These are phyloP conservation scores for Radiomyces spectabilis DNA, from an alignment of 192 early-diverging fungal species.

Conservation along the genomic window DNA sequence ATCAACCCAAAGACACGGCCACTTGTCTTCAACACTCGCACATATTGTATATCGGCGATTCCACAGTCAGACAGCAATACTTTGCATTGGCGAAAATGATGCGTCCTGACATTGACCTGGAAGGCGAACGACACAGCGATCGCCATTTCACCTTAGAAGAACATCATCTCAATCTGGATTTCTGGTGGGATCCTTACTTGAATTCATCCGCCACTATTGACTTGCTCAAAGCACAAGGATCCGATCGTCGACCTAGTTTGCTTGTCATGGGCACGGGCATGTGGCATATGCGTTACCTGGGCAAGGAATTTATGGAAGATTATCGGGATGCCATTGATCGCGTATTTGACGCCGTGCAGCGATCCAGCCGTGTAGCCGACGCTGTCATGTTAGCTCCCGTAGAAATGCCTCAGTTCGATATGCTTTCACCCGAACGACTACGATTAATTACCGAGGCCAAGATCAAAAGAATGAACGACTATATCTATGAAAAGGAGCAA, in stretches of 20 bases:
- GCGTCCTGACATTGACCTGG: conserved; percentile 23
- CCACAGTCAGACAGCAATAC: conserved; percentile 50
- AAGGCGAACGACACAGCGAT: conserved; percentile 30
- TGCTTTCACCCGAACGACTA: conserved; percentile 38
- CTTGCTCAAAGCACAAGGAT: conserved; percentile 2
- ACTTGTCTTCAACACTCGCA: conserved; percentile 38
- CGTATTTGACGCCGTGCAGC: conserved; percentile 18
- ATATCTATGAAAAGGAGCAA: conserved; percentile 25
- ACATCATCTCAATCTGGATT: conserved; percentile 36
- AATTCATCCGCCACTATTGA: conserved; percentile 34
- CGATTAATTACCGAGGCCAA: conserved; percentile 33
- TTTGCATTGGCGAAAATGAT: conserved; percentile 41
- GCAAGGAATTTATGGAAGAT: conserved; percentile 25
- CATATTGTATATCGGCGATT: conserved; percentile 59
- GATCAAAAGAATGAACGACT: conserved; percentile 47
- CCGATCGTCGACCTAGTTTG: conserved; percentile 24
- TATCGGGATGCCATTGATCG: conserved; percentile 39
- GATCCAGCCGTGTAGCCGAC: conserved; percentile 27
- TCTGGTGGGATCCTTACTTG: conserved; percentile 71
- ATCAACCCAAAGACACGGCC: conserved; percentile 27
- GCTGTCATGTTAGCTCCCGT: conserved; percentile 28
- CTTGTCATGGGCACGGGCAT: conserved; percentile 48
- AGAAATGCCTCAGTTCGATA: conserved; percentile 30
- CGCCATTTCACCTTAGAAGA: conserved; percentile 23
- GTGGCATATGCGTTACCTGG: conserved; percentile 59